Evolutionary conservation across 2,329 filamentous ascomycete species (phyloP).

Genomic region (Aureobasidium sp.): DNA sequence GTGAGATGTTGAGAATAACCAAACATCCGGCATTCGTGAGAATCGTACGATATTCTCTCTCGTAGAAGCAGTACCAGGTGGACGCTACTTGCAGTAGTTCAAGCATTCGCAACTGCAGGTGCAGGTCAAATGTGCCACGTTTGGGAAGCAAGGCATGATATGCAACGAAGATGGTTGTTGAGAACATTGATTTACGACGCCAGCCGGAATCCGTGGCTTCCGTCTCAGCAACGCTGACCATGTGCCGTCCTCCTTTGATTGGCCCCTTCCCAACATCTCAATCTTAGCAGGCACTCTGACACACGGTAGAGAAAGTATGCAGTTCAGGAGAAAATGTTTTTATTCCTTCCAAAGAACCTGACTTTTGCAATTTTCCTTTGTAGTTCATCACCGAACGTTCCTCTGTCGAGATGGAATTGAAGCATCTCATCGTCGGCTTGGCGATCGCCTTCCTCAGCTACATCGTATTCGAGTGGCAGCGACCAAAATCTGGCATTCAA

Average conservation of each 20-base stretch:
- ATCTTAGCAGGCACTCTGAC: background rate
- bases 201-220: background rate
- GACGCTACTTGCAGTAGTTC: too few species aligned
- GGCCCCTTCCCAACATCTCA: too few species aligned
- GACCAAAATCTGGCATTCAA: background rate
- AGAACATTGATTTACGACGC: background rate
- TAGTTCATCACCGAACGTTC: background rate
- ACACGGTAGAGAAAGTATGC: background rate
- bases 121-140: background rate
- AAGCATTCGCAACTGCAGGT: too few species aligned
- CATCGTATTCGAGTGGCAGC: background rate
- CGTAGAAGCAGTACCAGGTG: too few species aligned
- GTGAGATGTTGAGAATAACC: background rate
- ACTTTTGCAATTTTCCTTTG: background rate
- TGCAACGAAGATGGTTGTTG: background rate
- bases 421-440: background rate
- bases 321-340: background rate
- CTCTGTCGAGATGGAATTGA: background rate
- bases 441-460: conserved; percentile 4
- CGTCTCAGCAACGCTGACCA: too few species aligned
- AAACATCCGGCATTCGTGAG: background rate
- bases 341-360: background rate
- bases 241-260: too few species aligned
- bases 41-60: background rate
- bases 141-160: background rate